Conservation (phyloP, 495 filamentous ascomycete genomes). For the Penicillium manginii region DNA sequence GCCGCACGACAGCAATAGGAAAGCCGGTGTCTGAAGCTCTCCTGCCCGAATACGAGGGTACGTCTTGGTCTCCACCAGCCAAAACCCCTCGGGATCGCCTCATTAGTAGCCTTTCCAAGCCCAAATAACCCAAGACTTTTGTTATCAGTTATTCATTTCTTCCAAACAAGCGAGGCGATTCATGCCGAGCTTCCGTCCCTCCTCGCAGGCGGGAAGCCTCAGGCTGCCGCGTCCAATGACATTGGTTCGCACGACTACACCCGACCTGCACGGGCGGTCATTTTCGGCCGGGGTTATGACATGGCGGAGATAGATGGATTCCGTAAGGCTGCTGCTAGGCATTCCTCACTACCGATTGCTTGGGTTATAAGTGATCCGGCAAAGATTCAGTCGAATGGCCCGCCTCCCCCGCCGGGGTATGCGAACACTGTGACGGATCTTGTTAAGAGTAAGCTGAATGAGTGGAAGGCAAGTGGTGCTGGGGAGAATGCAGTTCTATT, state of each 20-base stretch:
- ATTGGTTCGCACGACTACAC: conserved; percentile 37
- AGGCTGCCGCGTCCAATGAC: conserved; percentile 20
- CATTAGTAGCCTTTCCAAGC: conserved; percentile 8
- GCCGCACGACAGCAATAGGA: conserved; percentile 28
- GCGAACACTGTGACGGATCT: conserved; percentile 12
- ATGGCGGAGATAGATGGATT: conserved; percentile 23
- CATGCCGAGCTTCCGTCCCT: conserved; percentile 31
- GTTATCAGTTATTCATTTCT: conserved; percentile 34
- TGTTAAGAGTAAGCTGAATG: conserved; percentile 11
- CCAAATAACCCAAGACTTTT: not conserved
- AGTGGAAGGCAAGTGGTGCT: conserved; percentile 22
- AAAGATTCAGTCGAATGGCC: conserved; percentile 6
- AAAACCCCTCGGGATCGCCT: no score
- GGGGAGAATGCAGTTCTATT: conserved; percentile 19
- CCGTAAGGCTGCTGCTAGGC: conserved; percentile 6
- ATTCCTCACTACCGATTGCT: conserved; percentile 13
- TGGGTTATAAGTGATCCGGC: conserved; percentile 25
- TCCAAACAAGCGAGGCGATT: conserved; percentile 23
- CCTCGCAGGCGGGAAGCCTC: conserved; percentile 30
- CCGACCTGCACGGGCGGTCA: conserved; percentile 30
- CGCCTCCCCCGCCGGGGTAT: conserved; percentile 18
- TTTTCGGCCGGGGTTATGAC: conserved; percentile 36
- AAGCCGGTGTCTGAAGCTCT: conserved; percentile 29
- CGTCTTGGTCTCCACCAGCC: not conserved
- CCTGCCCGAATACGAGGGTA: conserved; percentile 36